Conservation (phyloP, 2,329 filamentous ascomycete genomes). For the Botrytis deweyae region DNA sequence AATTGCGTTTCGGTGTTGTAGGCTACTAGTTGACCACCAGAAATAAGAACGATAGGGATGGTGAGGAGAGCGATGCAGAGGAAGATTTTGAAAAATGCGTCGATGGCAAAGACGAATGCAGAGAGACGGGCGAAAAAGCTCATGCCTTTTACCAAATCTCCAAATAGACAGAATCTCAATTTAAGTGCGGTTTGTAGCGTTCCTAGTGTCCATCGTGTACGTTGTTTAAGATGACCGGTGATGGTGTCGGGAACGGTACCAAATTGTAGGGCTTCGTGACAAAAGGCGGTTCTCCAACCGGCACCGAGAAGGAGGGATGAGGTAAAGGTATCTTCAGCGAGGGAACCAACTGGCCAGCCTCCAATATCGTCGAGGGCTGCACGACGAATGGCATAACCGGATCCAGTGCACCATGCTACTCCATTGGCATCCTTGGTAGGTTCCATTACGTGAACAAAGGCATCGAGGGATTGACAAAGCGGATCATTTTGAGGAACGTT, state of each 20-base stretch:
- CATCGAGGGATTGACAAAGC: conserved; percentile 54
- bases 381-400: conserved; percentile 60
- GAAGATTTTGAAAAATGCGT: conserved; percentile 56
- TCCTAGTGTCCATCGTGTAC: conserved; percentile 48
- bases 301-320: conserved; percentile 58
- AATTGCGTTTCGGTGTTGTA: conserved; percentile 54
- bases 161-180: conserved; percentile 59
- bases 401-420: conserved; percentile 65
- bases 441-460: conserved; percentile 56
- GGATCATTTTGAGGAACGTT: conserved; percentile 59
- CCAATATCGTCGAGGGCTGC: conserved; percentile 59
- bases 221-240: conserved; percentile 55
- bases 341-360: conserved; percentile 58
- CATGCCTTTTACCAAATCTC: conserved; percentile 54
- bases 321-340: conserved; percentile 61
- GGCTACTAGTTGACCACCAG: conserved; percentile 57
- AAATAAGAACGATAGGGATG: conserved; percentile 57
- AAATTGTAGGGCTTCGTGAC: conserved; percentile 60
- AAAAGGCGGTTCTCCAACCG: conserved; percentile 62
- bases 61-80: conserved; percentile 55
- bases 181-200: conserved; percentile 57
- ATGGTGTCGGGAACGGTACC: conserved; percentile 59
- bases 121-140: conserved; percentile 57
- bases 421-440: conserved; percentile 46
- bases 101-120: conserved; percentile 56